These are phyloP conservation scores for Penicillium sp. DNA, from an alignment of 2,329 filamentous ascomycete genomes.

Conservation along the genomic window DNA sequence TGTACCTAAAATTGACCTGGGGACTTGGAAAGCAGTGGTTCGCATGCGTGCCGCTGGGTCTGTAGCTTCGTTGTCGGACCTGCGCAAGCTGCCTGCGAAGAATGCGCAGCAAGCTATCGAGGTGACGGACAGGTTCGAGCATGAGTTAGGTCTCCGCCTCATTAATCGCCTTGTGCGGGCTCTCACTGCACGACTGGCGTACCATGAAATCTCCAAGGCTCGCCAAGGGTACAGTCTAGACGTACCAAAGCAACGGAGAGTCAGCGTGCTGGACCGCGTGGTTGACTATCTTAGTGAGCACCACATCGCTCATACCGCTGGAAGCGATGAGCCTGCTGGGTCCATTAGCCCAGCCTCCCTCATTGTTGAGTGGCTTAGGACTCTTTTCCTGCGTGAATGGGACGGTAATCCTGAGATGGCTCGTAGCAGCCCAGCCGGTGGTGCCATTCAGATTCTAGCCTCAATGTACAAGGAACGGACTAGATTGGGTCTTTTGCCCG, in stretches of 20 bases:
- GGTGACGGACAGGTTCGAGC: conserved; percentile 46
- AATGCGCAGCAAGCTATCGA: conserved; percentile 32
- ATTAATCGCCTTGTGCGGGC: conserved; percentile 49
- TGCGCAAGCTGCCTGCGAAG: conserved; percentile 30
- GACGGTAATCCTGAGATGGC: conserved; percentile 69
- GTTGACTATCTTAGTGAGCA: conserved; percentile 35
- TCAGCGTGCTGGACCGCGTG: conserved; percentile 35
- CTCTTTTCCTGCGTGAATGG: conserved; percentile 76
- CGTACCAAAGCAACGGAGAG: conserved; percentile 25
- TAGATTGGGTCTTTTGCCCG: conserved; percentile 62
- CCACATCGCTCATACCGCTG: conserved; percentile 14
- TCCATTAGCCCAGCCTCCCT: conserved; percentile 30
- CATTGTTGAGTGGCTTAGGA: conserved; percentile 50
- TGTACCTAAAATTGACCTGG: conserved; percentile 34
- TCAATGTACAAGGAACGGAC: conserved; percentile 70
- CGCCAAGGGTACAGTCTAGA: conserved; percentile 29
- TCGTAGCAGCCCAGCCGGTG: conserved; percentile 69
- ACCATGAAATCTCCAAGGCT: conserved; percentile 46
- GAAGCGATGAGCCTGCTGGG: conserved; percentile 8
- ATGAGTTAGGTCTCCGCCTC: conserved; percentile 51
- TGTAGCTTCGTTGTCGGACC: conserved; percentile 36
- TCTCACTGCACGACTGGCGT: conserved; percentile 49
- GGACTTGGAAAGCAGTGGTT: conserved; percentile 40
- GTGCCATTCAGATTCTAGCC: conserved; percentile 70
- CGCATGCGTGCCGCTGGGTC: conserved; percentile 41